Conservation (phyloP, 2,329 filamentous ascomycete species). For the Epichloe sp. region DNA sequence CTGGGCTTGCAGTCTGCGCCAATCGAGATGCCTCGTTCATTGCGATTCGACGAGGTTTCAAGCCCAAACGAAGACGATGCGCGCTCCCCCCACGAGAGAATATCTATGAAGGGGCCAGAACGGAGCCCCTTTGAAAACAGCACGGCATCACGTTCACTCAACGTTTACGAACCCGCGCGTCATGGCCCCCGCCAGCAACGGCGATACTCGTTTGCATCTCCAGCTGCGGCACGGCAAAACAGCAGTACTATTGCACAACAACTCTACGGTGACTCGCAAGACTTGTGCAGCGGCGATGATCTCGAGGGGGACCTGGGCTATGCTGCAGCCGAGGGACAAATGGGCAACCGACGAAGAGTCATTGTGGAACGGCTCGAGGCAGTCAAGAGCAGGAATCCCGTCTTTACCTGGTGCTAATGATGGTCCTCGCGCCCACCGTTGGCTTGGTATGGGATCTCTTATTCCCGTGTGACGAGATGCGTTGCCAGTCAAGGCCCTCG, state of each 20-base stretch:
- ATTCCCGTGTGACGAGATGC: not conserved
- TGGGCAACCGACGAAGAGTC: conserved; percentile 80
- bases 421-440: not conserved
- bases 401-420: conserved; percentile 85
- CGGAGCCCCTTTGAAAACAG: conserved; percentile 15
- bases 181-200: conserved; percentile 32
- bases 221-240: conserved; percentile 31
- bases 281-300: conserved; percentile 57
- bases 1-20: conserved; percentile 51
- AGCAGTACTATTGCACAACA: conserved; percentile 40
- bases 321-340: conserved; percentile 85
- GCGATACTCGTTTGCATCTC: conserved; percentile 40
- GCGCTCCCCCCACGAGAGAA: conserved; percentile 23
- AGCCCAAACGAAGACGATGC: conserved; percentile 28
- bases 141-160: conserved; percentile 27
- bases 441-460: not conserved
- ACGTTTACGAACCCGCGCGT: conserved; percentile 32
- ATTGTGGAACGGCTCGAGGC: conserved; percentile 94
- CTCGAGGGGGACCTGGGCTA: conserved; percentile 89
- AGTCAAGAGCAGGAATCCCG: conserved; percentile 87
- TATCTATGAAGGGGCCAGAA: conserved; percentile 11
- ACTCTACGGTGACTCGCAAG: conserved; percentile 37
- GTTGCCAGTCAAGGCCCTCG: not conserved
- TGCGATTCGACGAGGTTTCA: conserved; percentile 53
- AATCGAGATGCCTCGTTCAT: conserved; percentile 57